These are phyloP conservation scores for Aureobasidium sp. DNA, from an alignment of 2,329 filamentous ascomycete genomes.

Conservation along the genomic window DNA sequence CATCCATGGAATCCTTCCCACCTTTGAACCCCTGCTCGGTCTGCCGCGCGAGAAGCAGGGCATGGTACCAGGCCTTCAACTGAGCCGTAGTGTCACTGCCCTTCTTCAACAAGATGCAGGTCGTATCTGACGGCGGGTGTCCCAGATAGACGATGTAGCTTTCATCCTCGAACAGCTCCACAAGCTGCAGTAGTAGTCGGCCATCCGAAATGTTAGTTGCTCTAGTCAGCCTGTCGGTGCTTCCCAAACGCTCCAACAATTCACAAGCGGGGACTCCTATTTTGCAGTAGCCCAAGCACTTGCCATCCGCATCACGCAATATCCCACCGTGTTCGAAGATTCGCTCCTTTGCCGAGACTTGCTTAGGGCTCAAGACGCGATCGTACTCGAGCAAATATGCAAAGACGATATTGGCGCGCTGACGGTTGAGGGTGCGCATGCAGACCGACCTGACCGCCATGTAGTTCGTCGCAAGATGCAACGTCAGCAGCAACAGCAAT, in stretches of 20 bases:
- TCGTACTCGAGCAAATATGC: constrained; percentile 30
- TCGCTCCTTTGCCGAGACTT: constrained; percentile 52
- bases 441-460: constrained; percentile 73
- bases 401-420: constrained; percentile 74
- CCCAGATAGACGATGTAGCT: constrained; percentile 54
- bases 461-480: constrained; percentile 81
- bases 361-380: constrained; percentile 44
- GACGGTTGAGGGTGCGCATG: constrained; percentile 77
- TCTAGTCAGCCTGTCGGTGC: constrained; percentile 23
- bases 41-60: constrained; percentile 38
- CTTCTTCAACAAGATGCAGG: constrained; percentile 56
- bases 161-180: constrained; percentile 42
- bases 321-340: constrained; percentile 59
- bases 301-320: constrained; percentile 44
- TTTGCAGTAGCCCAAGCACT: constrained; percentile 43
- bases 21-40: constrained; percentile 11
- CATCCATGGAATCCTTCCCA: constrained; percentile 15
- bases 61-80: constrained; percentile 56
- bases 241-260: constrained; percentile 18
- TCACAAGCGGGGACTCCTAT: constrained; percentile 38
- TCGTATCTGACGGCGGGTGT: constrained; percentile 25
- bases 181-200: constrained; percentile 37
- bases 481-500: constrained; percentile 61
- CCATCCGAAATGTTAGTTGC: constrained; percentile 11
- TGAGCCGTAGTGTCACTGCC: constrained; percentile 42